phyloP scores from a whole-genome alignment of 345 rosid species.

The Euphorbia lathyris region DNA sequence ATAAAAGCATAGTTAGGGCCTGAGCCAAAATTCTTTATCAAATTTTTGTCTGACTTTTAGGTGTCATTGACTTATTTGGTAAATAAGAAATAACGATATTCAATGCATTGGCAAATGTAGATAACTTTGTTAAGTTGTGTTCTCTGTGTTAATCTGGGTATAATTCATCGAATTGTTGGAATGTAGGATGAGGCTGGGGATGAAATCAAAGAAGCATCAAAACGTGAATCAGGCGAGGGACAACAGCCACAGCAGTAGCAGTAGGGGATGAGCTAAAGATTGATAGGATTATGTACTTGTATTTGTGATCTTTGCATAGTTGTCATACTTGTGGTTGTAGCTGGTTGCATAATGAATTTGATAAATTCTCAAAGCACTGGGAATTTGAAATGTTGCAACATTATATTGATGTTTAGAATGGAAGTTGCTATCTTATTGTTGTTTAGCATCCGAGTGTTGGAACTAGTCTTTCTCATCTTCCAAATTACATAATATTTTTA shows the following conservation, averaged over 20 bases:
- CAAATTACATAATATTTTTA: too few relatives aligned
- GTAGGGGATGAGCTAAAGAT: conserved; percentile 37
- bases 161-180: conserved; percentile 2
- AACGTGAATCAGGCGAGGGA: conserved; percentile 57
- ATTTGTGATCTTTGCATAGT: conserved; percentile 33
- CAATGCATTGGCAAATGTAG: background rate
- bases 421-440: conserved; percentile 22
- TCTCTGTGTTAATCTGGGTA: background rate
- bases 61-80: background rate
- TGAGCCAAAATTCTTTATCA: background rate
- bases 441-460: background rate
- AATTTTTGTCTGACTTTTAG: background rate
- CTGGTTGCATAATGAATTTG: conserved; percentile 31
- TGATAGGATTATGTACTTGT: conserved; percentile 26
- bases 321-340: conserved; percentile 34
- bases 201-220: conserved; percentile 84
- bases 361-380: conserved; percentile 18
- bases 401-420: conserved; percentile 31
- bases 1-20: background rate
- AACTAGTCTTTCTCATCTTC: background rate
- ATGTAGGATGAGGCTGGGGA: conserved; percentile 79
- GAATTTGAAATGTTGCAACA: conserved; percentile 23
- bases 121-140: background rate
- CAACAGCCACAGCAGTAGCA: conserved; percentile 31
- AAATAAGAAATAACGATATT: background rate